phyloP scores from a whole-genome alignment of 768 basidiomycete genomes.

The Termitomyces sp. region DNA sequence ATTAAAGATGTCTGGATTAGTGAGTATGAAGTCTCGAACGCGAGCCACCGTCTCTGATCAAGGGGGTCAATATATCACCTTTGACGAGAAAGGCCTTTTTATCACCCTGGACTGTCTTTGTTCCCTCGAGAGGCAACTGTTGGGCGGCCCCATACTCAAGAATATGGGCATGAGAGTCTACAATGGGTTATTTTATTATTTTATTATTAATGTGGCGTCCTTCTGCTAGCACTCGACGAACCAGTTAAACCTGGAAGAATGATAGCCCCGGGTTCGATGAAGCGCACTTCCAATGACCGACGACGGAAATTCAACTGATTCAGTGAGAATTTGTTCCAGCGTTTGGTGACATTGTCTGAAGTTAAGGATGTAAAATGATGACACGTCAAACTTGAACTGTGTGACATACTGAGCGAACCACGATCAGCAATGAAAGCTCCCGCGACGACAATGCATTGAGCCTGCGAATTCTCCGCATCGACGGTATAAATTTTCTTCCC shows the following conservation, averaged over 20 bases:
- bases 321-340: slow-evolving; percentile 27
- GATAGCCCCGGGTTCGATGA: slow-evolving; percentile 49
- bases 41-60: slow-evolving; percentile 53
- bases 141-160: slow-evolving; percentile 71
- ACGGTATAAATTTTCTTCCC: slow-evolving; percentile 58
- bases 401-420: slow-evolving; percentile 49
- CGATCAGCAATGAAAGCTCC: slow-evolving; percentile 43
- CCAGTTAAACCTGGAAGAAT: slow-evolving; percentile 71
- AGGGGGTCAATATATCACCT: not conserved
- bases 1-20: slow-evolving; percentile 47
- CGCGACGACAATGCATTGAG: slow-evolving; percentile 60
- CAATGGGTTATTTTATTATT: not conserved
- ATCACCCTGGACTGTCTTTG: slow-evolving; percentile 51
- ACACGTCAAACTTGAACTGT: not conserved
- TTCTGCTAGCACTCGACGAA: slow-evolving; percentile 25
- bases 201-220: slow-evolving; percentile 2
- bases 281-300: slow-evolving; percentile 34
- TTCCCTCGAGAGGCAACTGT: slow-evolving; percentile 59
- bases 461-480: slow-evolving; percentile 42
- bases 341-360: slow-evolving; percentile 35
- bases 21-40: slow-evolving; percentile 54
- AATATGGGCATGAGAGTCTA: slow-evolving; percentile 77
- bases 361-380: not conserved
- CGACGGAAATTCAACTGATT: slow-evolving; percentile 14
- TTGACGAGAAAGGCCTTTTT: not conserved